Conservation (phyloP, 1,284 basidiomycete species). For the Cryptococcus maquisensis region DNA sequence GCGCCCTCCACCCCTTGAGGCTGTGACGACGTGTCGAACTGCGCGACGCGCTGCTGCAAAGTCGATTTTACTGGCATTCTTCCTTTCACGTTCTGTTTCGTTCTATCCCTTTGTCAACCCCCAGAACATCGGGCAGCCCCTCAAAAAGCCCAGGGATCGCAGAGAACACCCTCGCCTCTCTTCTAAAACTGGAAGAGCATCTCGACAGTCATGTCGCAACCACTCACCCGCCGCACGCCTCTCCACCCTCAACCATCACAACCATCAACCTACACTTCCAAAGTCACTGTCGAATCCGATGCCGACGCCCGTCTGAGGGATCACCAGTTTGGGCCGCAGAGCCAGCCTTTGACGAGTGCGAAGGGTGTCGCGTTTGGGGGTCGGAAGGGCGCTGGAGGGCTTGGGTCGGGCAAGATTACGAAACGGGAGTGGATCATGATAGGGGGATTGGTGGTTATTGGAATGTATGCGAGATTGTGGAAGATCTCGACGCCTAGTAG, state of each 20-base stretch:
- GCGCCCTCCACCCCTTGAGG: too few species aligned
- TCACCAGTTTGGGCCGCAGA: conserved; percentile 6
- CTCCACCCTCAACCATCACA: background rate
- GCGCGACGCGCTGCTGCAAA: too few species aligned
- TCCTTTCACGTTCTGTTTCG: too few species aligned
- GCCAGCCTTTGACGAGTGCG: background rate
- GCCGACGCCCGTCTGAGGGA: conserved; percentile 27
- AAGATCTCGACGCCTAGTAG: conserved; percentile 74
- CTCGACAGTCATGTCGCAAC: background rate
- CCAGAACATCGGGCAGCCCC: background rate
- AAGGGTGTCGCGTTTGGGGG: conserved; percentile 30
- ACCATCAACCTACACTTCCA: background rate
- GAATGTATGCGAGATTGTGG: conserved; percentile 69
- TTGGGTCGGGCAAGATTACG: conserved; percentile 23
- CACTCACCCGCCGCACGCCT: background rate
- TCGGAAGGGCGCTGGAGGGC: conserved; percentile 13
- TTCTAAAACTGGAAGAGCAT: background rate
- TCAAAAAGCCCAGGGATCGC: background rate
- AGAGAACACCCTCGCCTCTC: background rate
- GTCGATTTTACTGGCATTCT: too few species aligned
- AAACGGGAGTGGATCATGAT: conserved; percentile 42
- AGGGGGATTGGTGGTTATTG: conserved; percentile 51
- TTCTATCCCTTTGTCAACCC: too few species aligned
- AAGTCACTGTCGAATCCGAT: conserved; percentile 19
- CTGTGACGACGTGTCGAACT: too few species aligned